Conservation (phyloP, 108 stramenopile species). For the Nitzschia inconspicua region DNA sequence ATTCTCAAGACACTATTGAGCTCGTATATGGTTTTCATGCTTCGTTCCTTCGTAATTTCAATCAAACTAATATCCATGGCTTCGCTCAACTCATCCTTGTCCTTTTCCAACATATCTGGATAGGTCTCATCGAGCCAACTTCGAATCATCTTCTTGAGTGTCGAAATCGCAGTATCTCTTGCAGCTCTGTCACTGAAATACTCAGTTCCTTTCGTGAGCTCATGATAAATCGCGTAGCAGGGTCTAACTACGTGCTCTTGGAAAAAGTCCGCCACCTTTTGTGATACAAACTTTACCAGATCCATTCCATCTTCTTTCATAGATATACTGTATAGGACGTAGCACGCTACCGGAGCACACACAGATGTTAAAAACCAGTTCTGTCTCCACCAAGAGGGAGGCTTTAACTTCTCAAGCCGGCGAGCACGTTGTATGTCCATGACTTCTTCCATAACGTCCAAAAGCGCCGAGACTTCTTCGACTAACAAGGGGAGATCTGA, state of each 20-base stretch:
- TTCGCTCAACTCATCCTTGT: slow-evolving; percentile 46
- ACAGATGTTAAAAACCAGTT: slow-evolving; percentile 77
- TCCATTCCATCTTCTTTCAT: neutral
- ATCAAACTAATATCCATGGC: slow-evolving; percentile 84
- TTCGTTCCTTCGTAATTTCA: slow-evolving; percentile 72
- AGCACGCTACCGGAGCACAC: slow-evolving; percentile 39
- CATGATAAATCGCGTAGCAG: slow-evolving; percentile 54
- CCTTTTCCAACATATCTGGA: slow-evolving; percentile 64
- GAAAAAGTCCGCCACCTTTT: slow-evolving; percentile 47
- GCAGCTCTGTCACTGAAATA: slow-evolving; percentile 78
- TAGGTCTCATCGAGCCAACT: slow-evolving; percentile 86
- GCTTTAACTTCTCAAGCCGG: slow-evolving; percentile 60
- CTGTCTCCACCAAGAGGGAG: slow-evolving; percentile 50
- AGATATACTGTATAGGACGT: slow-evolving; percentile 17
- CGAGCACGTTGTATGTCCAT: slow-evolving; percentile 67
- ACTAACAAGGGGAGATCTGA: slow-evolving; percentile 64
- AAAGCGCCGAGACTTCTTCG: slow-evolving; percentile 60
- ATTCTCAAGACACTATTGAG: slow-evolving; percentile 76
- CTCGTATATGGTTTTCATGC: slow-evolving; percentile 78
- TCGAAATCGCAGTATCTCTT: slow-evolving; percentile 58
- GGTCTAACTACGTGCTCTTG: slow-evolving; percentile 70
- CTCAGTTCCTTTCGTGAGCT: slow-evolving; percentile 60
- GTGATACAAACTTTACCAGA: slow-evolving; percentile 18
- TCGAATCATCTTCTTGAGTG: slow-evolving; percentile 79
- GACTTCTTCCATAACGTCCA: slow-evolving; percentile 65